Evolutionary conservation across 495 filamentous ascomycete genomes (phyloP), one percentile per base, ranked within the genome.

Genomic region (Aspergillus incahuasiensis): DNA sequence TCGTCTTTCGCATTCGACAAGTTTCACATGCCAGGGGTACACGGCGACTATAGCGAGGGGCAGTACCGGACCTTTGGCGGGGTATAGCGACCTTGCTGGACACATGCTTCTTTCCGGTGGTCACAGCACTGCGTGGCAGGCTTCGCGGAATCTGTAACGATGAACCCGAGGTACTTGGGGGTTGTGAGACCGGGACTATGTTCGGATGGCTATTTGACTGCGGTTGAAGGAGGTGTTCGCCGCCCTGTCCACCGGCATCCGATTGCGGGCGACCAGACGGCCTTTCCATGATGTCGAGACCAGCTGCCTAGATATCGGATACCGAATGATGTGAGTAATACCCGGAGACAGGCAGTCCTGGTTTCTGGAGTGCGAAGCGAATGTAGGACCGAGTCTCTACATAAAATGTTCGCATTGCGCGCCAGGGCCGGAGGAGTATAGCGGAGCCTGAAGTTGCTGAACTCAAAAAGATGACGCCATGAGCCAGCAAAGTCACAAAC

Each of bases 1-100:
- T 86, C 41, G 82, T 81, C 59, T 86, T 86, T 38, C 87, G 76
- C 58, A 86, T 80, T 42, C 87, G 70, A 70, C 87, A 90, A 9
- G 86, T 85, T 79, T 86, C 86, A 61, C 87, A 90, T 9, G 87
- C 87, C 47, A 78, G 67, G 15, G 72, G 72, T 13, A 80, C 76
- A 12, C 77, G 72, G 12, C 68, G 74, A 53, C 61, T 71, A 57
- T 70, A 70, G n/a, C 72, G 72, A 43, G 66, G 68, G 19, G 67
- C 59, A 38, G 60, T 52, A n/a, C 51, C 56, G 9, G 63, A 50
- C 15, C 68, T 68, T 41, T 68, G 64, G 44, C 77, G 73, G 43
- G 78, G 78, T 52, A 81, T 81, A 0, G 78, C 73, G 20, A 81
- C 70, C 56, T 81, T 81, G 52, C 35, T 63, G 57, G 68, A 64